Evolutionary conservation across 345 rosid species (phyloP).

Genomic region (Eucalyptus pauciflora): DNA sequence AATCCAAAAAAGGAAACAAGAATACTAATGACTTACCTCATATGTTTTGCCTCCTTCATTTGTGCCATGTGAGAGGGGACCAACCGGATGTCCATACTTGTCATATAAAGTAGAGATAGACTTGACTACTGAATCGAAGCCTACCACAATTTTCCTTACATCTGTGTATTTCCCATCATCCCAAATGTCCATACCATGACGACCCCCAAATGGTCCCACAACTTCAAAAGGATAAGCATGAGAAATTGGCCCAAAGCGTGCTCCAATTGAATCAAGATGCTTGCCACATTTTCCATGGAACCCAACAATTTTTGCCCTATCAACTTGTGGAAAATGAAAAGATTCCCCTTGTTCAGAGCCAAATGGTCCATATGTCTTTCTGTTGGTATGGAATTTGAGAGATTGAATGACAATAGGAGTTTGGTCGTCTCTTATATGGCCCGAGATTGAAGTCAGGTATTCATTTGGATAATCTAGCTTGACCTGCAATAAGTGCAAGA

Average conservation of each 20-base stretch:
- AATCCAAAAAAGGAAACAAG: background rate
- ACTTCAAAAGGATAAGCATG: background rate
- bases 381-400: background rate
- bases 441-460: background rate
- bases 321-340: background rate
- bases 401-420: background rate
- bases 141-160: background rate
- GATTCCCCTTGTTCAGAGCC: background rate
- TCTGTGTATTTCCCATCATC: background rate
- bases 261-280: background rate
- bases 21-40: background rate
- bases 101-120: background rate
- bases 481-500: background rate
- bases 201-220: background rate
- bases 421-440: background rate
- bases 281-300: background rate
- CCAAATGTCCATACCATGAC: background rate
- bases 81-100: background rate
- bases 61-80: background rate
- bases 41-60: background rate
- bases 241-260: background rate
- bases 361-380: background rate
- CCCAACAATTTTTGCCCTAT: background rate
- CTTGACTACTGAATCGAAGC: background rate
- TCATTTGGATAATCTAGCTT: background rate